These are phyloP conservation scores for Phytophthora capsici DNA, from an alignment of 352 stramenopile genomes.

Conservation along the genomic window DNA sequence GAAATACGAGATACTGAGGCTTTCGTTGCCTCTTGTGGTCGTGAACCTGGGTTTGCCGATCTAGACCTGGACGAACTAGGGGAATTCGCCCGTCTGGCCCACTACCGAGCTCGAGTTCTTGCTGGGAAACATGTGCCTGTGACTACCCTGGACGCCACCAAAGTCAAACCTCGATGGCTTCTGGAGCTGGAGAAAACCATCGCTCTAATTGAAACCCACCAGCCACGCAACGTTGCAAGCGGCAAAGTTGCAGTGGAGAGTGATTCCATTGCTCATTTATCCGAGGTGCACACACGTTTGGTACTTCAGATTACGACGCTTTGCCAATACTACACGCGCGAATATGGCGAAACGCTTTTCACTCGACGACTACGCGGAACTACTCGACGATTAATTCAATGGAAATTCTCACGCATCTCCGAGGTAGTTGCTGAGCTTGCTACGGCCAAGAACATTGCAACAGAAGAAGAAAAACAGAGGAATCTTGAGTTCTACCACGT, in stretches of 20 bases:
- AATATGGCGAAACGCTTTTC: slow-evolving; percentile 54
- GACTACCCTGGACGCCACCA: slow-evolving; percentile 16
- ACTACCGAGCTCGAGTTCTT: slow-evolving; percentile 68
- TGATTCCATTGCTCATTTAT: slow-evolving; percentile 43
- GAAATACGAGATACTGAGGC: slow-evolving; percentile 24
- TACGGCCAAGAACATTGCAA: slow-evolving; percentile 27
- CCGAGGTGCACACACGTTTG: slow-evolving; percentile 62
- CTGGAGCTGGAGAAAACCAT: slow-evolving; percentile 42
- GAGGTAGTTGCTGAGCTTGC: slow-evolving; percentile 37
- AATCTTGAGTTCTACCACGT: slow-evolving; percentile 82
- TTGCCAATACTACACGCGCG: slow-evolving; percentile 39
- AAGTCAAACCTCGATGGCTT: slow-evolving; percentile 57
- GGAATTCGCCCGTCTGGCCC: slow-evolving; percentile 58
- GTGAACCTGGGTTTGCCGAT: slow-evolving; percentile 44
- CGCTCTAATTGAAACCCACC: slow-evolving; percentile 35
- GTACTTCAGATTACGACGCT: slow-evolving; percentile 51
- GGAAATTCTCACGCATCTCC: slow-evolving; percentile 46
- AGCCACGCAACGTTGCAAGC: slow-evolving; percentile 25
- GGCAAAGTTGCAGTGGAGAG: slow-evolving; percentile 22
- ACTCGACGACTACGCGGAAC: slow-evolving; percentile 38
- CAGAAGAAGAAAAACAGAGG: slow-evolving; percentile 59
- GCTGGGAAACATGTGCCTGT: slow-evolving; percentile 35
- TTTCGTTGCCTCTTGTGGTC: slow-evolving; percentile 30
- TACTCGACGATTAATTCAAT: slow-evolving; percentile 37
- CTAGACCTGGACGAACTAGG: slow-evolving; percentile 55